Conservation (phyloP, 2,329 filamentous ascomycete species). For the Lecanicillium sp. region DNA sequence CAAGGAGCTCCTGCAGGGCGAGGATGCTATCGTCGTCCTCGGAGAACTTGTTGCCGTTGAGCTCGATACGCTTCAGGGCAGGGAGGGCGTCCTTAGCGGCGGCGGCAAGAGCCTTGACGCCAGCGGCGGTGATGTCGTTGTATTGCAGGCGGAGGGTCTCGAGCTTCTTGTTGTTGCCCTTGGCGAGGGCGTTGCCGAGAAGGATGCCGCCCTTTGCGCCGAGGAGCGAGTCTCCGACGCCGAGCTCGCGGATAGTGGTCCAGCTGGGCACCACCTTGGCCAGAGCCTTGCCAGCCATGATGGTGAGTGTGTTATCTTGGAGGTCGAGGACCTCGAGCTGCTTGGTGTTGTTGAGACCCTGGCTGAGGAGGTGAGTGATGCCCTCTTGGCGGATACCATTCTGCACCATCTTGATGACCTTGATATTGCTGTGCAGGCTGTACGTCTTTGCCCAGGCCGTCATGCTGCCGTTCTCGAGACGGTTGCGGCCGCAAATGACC, state of each 20-base stretch:
- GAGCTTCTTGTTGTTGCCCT: slow-evolving; percentile 71
- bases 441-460: slow-evolving; percentile 86
- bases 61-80: slow-evolving; percentile 73
- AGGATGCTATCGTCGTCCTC: slow-evolving; percentile 74
- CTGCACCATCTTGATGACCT: slow-evolving; percentile 92
- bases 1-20: slow-evolving; percentile 62
- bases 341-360: slow-evolving; percentile 66
- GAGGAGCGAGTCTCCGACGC: slow-evolving; percentile 81
- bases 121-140: slow-evolving; percentile 82
- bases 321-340: slow-evolving; percentile 74
- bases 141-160: slow-evolving; percentile 80
- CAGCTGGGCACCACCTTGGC: slow-evolving; percentile 68
- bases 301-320: slow-evolving; percentile 96
- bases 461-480: slow-evolving; percentile 95
- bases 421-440: slow-evolving; percentile 72
- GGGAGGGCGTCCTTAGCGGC: slow-evolving; percentile 65
- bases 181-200: slow-evolving; percentile 63
- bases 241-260: slow-evolving; percentile 71
- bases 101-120: slow-evolving; percentile 61
- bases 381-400: slow-evolving; percentile 96
- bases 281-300: slow-evolving; percentile 69
- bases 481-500: slow-evolving; percentile 93
- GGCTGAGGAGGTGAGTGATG: slow-evolving; percentile 69
- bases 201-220: slow-evolving; percentile 68
- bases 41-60: slow-evolving; percentile 92